Evolutionary conservation across 208 protist species (phyloP).

Genomic region (Crithidia sp.): DNA sequence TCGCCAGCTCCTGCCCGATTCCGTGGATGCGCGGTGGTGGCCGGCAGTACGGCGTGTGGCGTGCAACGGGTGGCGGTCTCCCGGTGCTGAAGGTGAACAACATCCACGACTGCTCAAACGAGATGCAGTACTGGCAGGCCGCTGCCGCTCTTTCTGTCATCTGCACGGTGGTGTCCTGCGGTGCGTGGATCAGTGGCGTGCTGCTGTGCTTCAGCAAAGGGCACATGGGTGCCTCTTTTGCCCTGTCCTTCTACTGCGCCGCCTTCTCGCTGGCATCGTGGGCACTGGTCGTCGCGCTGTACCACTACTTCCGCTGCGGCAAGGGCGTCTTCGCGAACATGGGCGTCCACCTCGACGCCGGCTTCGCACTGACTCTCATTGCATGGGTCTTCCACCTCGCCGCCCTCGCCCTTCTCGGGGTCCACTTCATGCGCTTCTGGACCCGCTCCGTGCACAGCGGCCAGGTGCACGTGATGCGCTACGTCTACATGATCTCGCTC

Average conservation of each 20-base stretch:
- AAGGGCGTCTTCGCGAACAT: slow-evolving; percentile 40
- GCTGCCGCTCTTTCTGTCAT: slow-evolving; percentile 47
- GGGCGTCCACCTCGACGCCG: slow-evolving; percentile 49
- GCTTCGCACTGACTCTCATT: slow-evolving; percentile 48
- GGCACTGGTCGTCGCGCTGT: slow-evolving; percentile 43
- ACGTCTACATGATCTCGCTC: slow-evolving; percentile 41
- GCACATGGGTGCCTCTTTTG: slow-evolving; percentile 48
- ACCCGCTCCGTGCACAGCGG: slow-evolving; percentile 46
- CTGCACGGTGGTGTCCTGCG: slow-evolving; percentile 35
- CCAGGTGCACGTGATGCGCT: slow-evolving; percentile 35
- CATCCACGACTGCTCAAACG: slow-evolving; percentile 52
- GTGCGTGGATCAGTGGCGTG: slow-evolving; percentile 33
- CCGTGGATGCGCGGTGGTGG: slow-evolving; percentile 46
- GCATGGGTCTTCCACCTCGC: slow-evolving; percentile 37
- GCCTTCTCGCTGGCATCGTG: slow-evolving; percentile 46
- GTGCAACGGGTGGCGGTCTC: slow-evolving; percentile 41
- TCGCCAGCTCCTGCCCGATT: slow-evolving; percentile 45
- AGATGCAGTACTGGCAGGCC: slow-evolving; percentile 60
- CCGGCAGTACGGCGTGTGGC: slow-evolving; percentile 48
- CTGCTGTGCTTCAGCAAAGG: slow-evolving; percentile 40
- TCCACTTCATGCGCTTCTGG: slow-evolving; percentile 48
- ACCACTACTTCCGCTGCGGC: slow-evolving; percentile 46
- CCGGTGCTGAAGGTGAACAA: slow-evolving; percentile 31
- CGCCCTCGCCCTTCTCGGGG: slow-evolving; percentile 33
- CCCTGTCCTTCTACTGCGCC: slow-evolving; percentile 48